Percentiles rank a stretch among this genome's conserved stretches.
Evolutionary conservation across 2,329 filamentous ascomycete genomes (phyloP).

Genomic region (Hymenoscyphus infarciens): DNA sequence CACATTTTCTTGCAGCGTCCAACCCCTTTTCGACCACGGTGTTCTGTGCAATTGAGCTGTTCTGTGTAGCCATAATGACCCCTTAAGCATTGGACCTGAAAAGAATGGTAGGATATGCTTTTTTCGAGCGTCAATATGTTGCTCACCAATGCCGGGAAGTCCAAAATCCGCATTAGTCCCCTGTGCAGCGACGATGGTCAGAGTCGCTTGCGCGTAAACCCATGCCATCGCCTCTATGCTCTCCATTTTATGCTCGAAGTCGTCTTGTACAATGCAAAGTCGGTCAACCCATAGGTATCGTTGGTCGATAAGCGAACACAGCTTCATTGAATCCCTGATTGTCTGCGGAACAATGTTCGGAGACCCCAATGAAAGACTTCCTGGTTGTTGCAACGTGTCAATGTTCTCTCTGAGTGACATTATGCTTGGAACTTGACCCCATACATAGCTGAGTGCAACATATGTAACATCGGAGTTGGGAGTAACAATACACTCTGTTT

Average conservation of each 20-base stretch:
- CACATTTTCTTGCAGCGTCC: neutral
- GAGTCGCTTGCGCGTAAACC: neutral
- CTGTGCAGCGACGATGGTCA: neutral
- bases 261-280: constrained; percentile 1
- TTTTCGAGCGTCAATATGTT: neutral
- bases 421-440: neutral
- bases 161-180: neutral
- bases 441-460: constrained; percentile 4
- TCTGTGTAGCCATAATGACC: neutral
- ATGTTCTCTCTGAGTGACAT: neutral
- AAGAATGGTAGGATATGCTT: neutral
- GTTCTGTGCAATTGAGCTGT: neutral
- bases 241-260: neutral
- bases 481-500: neutral
- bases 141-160: neutral
- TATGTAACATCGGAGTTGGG: neutral
- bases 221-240: neutral
- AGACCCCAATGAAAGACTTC: neutral
- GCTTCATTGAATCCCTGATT: neutral
- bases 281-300: constrained; percentile 5
- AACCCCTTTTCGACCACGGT: neutral
- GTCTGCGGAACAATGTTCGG: neutral
- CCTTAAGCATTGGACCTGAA: neutral
- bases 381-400: neutral
- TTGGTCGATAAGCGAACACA: neutral